Conservation (phyloP, 2,329 filamentous ascomycete species). For the Neonectria neomacrospora region DNA sequence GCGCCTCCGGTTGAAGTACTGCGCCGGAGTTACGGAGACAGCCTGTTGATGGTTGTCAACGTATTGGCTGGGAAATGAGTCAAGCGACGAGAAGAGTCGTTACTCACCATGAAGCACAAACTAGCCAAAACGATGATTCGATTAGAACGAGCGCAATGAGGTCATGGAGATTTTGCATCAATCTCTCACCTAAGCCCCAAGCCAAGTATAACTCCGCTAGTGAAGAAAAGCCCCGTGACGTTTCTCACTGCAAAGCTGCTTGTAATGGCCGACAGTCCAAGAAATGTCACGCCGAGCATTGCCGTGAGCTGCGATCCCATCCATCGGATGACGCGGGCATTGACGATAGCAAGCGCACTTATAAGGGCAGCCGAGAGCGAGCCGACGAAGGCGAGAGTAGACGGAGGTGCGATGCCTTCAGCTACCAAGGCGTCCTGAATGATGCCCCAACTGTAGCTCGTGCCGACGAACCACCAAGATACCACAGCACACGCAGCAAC, state of each 20-base stretch:
- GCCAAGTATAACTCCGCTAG: constrained; percentile 37
- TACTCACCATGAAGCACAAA: constrained; percentile 23
- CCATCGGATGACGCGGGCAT: constrained; percentile 59
- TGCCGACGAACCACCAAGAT: constrained; percentile 65
- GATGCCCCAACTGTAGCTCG: constrained; percentile 69
- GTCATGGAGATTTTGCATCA: neutral
- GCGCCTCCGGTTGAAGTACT: constrained; percentile 65
- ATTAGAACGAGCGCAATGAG: neutral
- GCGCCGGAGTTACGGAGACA: constrained; percentile 48
- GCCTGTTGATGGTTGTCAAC: neutral
- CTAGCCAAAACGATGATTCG: neutral
- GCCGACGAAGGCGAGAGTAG: constrained; percentile 69
- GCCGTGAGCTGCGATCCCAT: constrained; percentile 60
- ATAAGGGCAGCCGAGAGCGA: constrained; percentile 58
- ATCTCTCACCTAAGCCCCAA: constrained; percentile 44
- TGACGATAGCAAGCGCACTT: constrained; percentile 62
- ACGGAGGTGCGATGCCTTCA: constrained; percentile 56
- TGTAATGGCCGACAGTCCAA: constrained; percentile 59
- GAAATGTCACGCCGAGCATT: constrained; percentile 60
- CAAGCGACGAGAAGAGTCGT: constrained; percentile 38
- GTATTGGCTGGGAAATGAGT: constrained; percentile 26
- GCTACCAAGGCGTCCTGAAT: constrained; percentile 67
- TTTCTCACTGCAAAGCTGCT: constrained; percentile 42
- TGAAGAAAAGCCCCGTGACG: constrained; percentile 43
- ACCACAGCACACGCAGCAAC: constrained; percentile 41